Base-by-base conservation (phyloP, 2,329 filamentous ascomycete genomes). In the Aspergillus eucalypticola region DNA sequence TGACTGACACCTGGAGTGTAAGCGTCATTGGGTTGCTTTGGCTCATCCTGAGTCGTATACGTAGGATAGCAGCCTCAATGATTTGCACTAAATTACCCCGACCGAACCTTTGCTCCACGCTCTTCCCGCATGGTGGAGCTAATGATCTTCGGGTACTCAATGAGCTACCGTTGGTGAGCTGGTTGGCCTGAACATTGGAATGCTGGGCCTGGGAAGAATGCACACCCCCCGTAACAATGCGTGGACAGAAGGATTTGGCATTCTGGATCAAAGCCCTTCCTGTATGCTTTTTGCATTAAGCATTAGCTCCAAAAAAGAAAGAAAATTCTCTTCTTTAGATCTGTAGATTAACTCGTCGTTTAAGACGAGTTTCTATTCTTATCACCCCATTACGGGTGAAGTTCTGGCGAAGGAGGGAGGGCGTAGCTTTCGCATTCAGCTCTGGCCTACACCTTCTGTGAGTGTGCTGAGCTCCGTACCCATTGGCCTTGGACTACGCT, bases 191-290 rank as follows among this genome's bases (percentile, higher is more conserved):
- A 64, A 61, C 54, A 41, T 46, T 61, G 66, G 69, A 63, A 73
- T 71, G 69, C 56, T 59, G 61, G 61, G 69, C 66, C 64, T 71
- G 63, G 66, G 62, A 61, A 68, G 73, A 74, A 76, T 75, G 71
- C 58, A 63, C 61, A 67, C 71, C 69, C 59, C 60, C 64, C 59
- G 58, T 59, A 71, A 68, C 64, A 72, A 76, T 76, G 73, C 61
- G 65, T 60, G 58, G 59, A 69, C 66, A 44, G 54, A 65, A 62
- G 62, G 60, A 56, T 50, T 53, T 63, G 66, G 62, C 39, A 69
- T 67, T 67, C 63, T 60, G 66, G 65, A 29, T 8, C n/a, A 67
- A 67, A 60, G 61, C 29, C 48, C 56, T 21, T 62, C 19, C 50
- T 29, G 38, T 49, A 7, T n/a, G n/a, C 56, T 51, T 19, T 48